These are phyloP conservation scores for Dioscorea alata DNA, from an alignment of 106 monocot species.

Conservation along the genomic window DNA sequence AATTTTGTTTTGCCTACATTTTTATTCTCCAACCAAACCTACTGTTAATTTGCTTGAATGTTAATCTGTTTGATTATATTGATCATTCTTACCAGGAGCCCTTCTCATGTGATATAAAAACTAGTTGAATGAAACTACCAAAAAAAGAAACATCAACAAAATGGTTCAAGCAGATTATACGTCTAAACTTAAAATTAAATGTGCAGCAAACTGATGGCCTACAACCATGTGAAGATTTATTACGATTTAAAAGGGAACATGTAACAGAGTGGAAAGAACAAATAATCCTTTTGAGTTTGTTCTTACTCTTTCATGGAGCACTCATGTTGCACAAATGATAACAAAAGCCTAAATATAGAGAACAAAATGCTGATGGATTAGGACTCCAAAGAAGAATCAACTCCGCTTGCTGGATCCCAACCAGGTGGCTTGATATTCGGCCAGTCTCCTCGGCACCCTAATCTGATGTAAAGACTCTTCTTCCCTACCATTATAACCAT, in stretches of 20 bases:
- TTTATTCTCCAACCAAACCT: no score
- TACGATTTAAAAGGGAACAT: background rate
- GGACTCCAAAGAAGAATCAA: background rate
- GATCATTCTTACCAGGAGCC: no score
- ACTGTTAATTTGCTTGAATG: no score
- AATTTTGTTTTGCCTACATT: no score
- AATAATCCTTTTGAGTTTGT: background rate
- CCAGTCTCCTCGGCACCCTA: conserved; percentile 95
- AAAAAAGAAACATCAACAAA: no score
- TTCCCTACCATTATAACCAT: conserved; percentile 32
- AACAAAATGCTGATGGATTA: background rate
- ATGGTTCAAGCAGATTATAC: no score
- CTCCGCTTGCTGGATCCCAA: conserved; percentile 61
- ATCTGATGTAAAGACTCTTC: conserved; percentile 87
- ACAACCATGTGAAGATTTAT: background rate
- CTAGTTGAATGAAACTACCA: no score
- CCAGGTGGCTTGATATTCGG: conserved; percentile 95
- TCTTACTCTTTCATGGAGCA: background rate
- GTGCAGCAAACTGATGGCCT: no score
- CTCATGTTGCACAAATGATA: background rate
- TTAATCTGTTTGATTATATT: no score
- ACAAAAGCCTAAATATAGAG: background rate
- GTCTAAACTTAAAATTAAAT: no score
- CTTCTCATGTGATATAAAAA: no score
- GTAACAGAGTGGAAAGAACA: background rate